These are phyloP conservation scores for Pseudopyrenochaeta lycopersici DNA, from an alignment of 2,329 filamentous ascomycete species.

Conservation along the genomic window DNA sequence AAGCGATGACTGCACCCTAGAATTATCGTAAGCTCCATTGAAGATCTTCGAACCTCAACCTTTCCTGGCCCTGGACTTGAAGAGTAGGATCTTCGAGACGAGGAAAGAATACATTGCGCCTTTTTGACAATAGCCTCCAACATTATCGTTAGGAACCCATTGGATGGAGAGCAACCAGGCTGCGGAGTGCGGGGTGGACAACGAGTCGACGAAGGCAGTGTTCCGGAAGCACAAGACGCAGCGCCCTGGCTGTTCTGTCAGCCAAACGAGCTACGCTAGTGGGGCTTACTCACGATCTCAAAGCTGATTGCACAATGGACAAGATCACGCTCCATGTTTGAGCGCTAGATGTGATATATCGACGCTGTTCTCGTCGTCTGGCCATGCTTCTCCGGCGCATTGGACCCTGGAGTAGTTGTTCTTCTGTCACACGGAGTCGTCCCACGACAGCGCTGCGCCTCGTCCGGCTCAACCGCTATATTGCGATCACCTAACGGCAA, in stretches of 20 bases:
- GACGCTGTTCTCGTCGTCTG: slow-evolving; percentile 6
- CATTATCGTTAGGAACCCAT: background rate
- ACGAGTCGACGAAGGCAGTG: slow-evolving; percentile 8
- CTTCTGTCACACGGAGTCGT: slow-evolving; percentile 3
- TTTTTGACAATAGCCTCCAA: background rate
- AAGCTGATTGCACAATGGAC: slow-evolving; percentile 22
- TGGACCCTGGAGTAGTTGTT: slow-evolving; percentile 12
- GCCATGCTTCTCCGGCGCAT: slow-evolving; percentile 12
- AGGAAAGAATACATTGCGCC: background rate
- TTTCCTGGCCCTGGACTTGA: background rate
- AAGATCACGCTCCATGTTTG: slow-evolving; percentile 5
- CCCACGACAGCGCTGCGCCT: slow-evolving; percentile 7
- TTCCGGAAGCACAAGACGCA: slow-evolving; percentile 8
- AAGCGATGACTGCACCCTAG: slow-evolving; percentile 5
- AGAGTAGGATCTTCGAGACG: background rate
- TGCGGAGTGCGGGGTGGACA: slow-evolving; percentile 12
- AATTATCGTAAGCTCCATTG: background rate
- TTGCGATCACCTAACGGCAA: slow-evolving; percentile 45
- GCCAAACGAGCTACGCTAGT: slow-evolving; percentile 19
- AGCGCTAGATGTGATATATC: slow-evolving; percentile 13
- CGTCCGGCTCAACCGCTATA: slow-evolving; percentile 7
- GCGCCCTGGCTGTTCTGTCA: slow-evolving; percentile 11
- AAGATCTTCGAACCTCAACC: background rate
- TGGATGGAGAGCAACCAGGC: background rate
- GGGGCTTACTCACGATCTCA: slow-evolving; percentile 10